Percentiles rank a stretch among this genome's conserved stretches.
phyloP scores from a whole-genome alignment of 768 basidiomycete species.

The Hydnomerulius pinastri region DNA sequence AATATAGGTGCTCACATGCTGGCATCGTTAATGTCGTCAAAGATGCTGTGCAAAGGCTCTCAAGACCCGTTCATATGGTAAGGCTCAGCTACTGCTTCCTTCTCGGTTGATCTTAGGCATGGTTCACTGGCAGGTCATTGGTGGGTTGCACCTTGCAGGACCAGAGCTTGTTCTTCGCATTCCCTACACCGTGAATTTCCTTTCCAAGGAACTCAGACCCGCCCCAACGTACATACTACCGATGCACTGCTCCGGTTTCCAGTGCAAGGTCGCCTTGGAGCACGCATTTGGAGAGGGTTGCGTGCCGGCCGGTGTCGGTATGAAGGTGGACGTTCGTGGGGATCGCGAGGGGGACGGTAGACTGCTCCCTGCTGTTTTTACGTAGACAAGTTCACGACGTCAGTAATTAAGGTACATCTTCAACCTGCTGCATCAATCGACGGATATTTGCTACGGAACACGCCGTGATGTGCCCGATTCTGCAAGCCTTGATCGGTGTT shows the following conservation, averaged over 20 bases:
- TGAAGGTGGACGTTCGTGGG: conserved; percentile 59
- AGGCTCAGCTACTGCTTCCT: neutral
- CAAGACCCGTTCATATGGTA: conserved; percentile 78
- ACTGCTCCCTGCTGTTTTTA: conserved; percentile 20
- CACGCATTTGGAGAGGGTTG: conserved; percentile 70
- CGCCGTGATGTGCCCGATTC: no score
- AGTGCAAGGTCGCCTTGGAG: conserved; percentile 71
- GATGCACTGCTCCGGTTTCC: conserved; percentile 85
- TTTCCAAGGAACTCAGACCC: conserved; percentile 59
- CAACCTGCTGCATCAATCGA: neutral
- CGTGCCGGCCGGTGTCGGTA: conserved; percentile 77
- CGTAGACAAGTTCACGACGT: conserved; percentile 22
- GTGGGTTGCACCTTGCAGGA: conserved; percentile 82
- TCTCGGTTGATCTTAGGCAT: neutral
- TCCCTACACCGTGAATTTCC: conserved; percentile 67
- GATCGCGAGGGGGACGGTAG: conserved; percentile 43
- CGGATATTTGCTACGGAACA: neutral
- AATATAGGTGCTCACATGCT: conserved; percentile 66
- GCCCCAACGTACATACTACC: conserved; percentile 72
- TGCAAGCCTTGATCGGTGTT: no score
- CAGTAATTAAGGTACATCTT: no score
- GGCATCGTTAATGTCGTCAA: conserved; percentile 84
- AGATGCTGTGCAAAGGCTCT: conserved; percentile 63
- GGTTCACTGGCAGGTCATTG: conserved; percentile 56
- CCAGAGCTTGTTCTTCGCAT: conserved; percentile 66